Percentiles rank a stretch among this genome's conserved stretches.
Evolutionary conservation across 108 stramenopile species (phyloP).

Genomic region (Pseudonitzschia delicatissima): DNA sequence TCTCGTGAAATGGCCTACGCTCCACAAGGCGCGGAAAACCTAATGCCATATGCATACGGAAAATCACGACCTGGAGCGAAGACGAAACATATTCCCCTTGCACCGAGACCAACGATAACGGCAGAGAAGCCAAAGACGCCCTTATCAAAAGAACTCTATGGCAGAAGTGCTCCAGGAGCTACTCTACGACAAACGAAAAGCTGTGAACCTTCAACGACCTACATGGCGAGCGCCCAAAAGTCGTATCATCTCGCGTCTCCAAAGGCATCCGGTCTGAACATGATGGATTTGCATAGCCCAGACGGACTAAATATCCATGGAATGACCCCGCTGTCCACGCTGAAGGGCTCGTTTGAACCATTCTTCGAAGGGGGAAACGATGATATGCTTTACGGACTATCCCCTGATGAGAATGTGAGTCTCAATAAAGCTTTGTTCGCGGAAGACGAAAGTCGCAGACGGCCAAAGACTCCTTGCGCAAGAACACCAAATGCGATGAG

Average conservation of each 20-base stretch:
- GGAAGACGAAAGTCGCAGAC: constrained; percentile 22
- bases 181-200: constrained; percentile 10
- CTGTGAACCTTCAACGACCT: neutral
- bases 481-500: constrained; percentile 9
- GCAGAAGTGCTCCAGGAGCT: neutral
- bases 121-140: constrained; percentile 6
- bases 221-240: constrained; percentile 1
- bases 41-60: constrained; percentile 7
- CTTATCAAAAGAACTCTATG: neutral
- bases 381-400: constrained; percentile 27
- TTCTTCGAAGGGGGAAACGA: constrained; percentile 12
- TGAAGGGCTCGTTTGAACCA: constrained; percentile 38
- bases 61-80: neutral
- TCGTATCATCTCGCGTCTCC: neutral
- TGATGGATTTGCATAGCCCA: constrained; percentile 24
- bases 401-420: constrained; percentile 35
- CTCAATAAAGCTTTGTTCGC: constrained; percentile 50
- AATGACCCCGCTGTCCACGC: constrained; percentile 43
- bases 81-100: constrained; percentile 21
- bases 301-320: constrained; percentile 37
- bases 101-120: constrained; percentile 19
- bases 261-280: neutral
- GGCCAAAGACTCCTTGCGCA: constrained; percentile 30
- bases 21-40: constrained; percentile 3
- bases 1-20: constrained; percentile 14